phyloP scores from a whole-genome alignment of 1,284 basidiomycete genomes.

The Sporisorium scitamineum region DNA sequence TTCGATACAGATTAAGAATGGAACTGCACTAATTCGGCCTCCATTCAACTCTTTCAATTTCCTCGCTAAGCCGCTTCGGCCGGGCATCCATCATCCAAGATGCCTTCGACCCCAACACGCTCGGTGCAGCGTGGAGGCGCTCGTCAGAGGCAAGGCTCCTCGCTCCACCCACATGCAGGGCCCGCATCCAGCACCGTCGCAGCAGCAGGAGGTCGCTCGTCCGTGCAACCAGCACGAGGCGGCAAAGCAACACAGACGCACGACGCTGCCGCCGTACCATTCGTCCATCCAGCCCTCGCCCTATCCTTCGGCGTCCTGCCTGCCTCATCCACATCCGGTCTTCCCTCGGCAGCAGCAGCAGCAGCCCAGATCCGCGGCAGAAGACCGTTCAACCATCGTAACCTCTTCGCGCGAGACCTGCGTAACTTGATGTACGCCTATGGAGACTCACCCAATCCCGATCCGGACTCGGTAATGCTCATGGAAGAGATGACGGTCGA shows the following conservation, averaged over 20 bases:
- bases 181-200: slow-evolving; percentile 7
- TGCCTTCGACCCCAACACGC: slow-evolving; percentile 40
- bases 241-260: slow-evolving; percentile 17
- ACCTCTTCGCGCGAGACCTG: slow-evolving; percentile 70
- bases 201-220: slow-evolving; percentile 2
- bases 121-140: slow-evolving; percentile 31
- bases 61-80: slow-evolving; percentile 7
- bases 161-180: slow-evolving; percentile 29
- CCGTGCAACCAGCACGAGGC: slow-evolving; percentile 19
- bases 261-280: slow-evolving; percentile 28
- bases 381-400: slow-evolving; percentile 58
- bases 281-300: slow-evolving; percentile 48
- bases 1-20: slow-evolving; percentile 6
- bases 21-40: background rate
- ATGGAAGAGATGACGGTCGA: slow-evolving; percentile 94
- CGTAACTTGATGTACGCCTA: slow-evolving; percentile 94
- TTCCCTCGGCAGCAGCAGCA: slow-evolving; percentile 20
- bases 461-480: slow-evolving; percentile 85
- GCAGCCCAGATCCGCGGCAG: slow-evolving; percentile 38
- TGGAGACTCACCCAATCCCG: slow-evolving; percentile 87
- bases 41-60: background rate
- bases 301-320: slow-evolving; percentile 22
- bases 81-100: slow-evolving; percentile 7
- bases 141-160: slow-evolving; percentile 41
- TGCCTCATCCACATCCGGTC: slow-evolving; percentile 16